Evolutionary conservation across 2,329 filamentous ascomycete genomes (phyloP), one percentile per base, ranked within the genome.

Genomic region (Claviceps digitariae): DNA sequence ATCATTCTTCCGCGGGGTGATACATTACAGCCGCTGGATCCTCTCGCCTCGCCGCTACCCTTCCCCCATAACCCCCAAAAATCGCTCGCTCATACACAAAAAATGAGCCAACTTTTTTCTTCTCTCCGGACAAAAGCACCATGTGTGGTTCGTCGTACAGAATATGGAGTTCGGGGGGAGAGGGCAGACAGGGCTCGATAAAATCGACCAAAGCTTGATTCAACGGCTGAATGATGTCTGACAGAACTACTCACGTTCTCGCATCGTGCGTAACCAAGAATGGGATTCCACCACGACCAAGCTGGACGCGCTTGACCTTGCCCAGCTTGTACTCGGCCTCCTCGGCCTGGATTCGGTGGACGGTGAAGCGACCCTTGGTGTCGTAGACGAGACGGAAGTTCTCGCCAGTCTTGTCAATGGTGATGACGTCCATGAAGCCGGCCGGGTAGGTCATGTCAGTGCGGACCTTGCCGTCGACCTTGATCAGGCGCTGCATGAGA

Each of bases 261-360:
- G 93, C 93, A 93, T 98, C 93, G 88, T 98, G 93, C 90, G 93
- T 98, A 88, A 98, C 93, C 90, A 97, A 96, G 90, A 95, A 98
- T 94, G 93, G 93, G 85, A 98, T 95, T 81, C 90, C 93, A 78
- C 93, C 94, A 78, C 90, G 91, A 82, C 93, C 93, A 69, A 98
- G 84, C 82, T 98, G 93, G 60, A 98, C 93, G 70, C 91, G 87
- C 88, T 96, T 96, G 81, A 98, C 93, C 84, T 97, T 98, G 82
- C 90, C 90, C 68, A 98, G 83, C 87, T 98, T 98, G 88, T 96
- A 98, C 81, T 93, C 85, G 67, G 91, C 90, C 87, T 98, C 93
- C 82, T 97, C 93, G 66, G 83, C 78, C 75, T 94, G 91, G 79
- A 98, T 97, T 72, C 93, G 88, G 88, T 98, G 93, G 73, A 98